phyloP scores from a whole-genome alignment of 345 rosid genomes.

The Cochlearia excelsa region DNA sequence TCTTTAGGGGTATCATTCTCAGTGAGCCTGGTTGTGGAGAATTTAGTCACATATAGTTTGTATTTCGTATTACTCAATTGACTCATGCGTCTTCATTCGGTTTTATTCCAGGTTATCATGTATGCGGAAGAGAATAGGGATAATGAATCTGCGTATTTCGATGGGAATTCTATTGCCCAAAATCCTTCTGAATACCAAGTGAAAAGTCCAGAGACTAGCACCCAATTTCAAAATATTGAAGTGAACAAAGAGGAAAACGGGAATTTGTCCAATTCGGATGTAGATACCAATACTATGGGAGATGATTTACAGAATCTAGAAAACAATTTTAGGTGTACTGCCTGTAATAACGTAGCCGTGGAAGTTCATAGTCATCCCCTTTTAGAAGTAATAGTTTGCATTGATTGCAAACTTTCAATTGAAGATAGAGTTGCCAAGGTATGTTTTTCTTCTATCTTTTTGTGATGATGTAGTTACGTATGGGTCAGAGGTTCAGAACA shows the following conservation, averaged over 20 bases:
- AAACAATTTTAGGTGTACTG: conserved; percentile 66
- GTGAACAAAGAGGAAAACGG: conserved; percentile 37
- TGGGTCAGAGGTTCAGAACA: conserved; percentile 24
- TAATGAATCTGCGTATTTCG: conserved; percentile 31
- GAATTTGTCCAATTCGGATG: conserved; percentile 39
- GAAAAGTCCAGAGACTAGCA: conserved; percentile 35
- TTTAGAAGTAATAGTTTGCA: conserved; percentile 80
- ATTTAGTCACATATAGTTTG: conserved; percentile 3
- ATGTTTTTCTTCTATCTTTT: conserved; percentile 27
- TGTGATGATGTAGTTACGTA: neutral
- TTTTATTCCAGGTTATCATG: conserved; percentile 34
- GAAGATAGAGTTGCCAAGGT: conserved; percentile 75
- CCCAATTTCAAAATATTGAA: conserved; percentile 26
- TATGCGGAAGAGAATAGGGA: conserved; percentile 35
- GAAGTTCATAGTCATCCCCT: conserved; percentile 81
- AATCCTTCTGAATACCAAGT: conserved; percentile 24
- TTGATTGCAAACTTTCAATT: conserved; percentile 66
- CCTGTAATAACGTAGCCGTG: conserved; percentile 56
- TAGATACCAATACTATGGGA: conserved; percentile 45
- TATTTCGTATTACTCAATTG: conserved; percentile 14
- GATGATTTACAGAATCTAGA: conserved; percentile 35
- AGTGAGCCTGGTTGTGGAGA: conserved; percentile 11
- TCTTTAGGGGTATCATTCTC: conserved; percentile 9
- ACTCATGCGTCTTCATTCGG: conserved; percentile 31
- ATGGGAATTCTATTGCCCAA: conserved; percentile 26